phyloP scores from a whole-genome alignment of 2,329 filamentous ascomycete species.

The Thermoascus crustaceus region DNA sequence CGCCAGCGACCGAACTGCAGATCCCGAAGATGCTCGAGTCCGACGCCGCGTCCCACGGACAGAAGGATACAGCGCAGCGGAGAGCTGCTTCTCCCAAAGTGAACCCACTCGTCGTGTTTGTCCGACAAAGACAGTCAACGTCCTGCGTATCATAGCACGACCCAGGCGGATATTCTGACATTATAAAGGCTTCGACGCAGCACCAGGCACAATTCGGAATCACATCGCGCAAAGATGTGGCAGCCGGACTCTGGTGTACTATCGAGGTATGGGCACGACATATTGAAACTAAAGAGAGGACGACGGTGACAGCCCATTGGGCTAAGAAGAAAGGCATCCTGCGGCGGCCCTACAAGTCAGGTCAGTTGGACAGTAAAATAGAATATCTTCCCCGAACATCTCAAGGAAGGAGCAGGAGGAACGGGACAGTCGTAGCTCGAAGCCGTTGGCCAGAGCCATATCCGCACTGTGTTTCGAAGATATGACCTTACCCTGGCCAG shows the following conservation, averaged over 20 bases:
- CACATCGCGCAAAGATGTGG: slow-evolving; percentile 29
- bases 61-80: slow-evolving; percentile 56
- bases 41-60: slow-evolving; percentile 39
- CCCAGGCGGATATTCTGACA: slow-evolving; percentile 47
- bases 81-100: slow-evolving; percentile 65
- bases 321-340: slow-evolving; percentile 27
- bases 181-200: slow-evolving; percentile 58
- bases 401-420: not conserved
- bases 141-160: slow-evolving; percentile 45
- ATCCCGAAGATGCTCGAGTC: slow-evolving; percentile 46
- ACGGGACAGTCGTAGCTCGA: not conserved
- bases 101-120: slow-evolving; percentile 51
- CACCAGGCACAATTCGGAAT: slow-evolving; percentile 52
- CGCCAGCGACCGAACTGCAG: slow-evolving; percentile 41
- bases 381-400: not conserved
- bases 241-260: slow-evolving; percentile 11
- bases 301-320: slow-evolving; percentile 19
- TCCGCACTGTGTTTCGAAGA: not conserved
- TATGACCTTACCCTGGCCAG: slow-evolving; percentile 8
- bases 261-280: slow-evolving; percentile 16
- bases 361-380: slow-evolving; percentile 10
- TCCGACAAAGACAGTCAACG: slow-evolving; percentile 57
- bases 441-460: too few relatives aligned
- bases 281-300: slow-evolving; percentile 15
- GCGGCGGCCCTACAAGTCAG: slow-evolving; percentile 17